These are phyloP conservation scores for Fusarium xyrophilum DNA, from an alignment of 2,329 filamentous ascomycete genomes.

Conservation along the genomic window DNA sequence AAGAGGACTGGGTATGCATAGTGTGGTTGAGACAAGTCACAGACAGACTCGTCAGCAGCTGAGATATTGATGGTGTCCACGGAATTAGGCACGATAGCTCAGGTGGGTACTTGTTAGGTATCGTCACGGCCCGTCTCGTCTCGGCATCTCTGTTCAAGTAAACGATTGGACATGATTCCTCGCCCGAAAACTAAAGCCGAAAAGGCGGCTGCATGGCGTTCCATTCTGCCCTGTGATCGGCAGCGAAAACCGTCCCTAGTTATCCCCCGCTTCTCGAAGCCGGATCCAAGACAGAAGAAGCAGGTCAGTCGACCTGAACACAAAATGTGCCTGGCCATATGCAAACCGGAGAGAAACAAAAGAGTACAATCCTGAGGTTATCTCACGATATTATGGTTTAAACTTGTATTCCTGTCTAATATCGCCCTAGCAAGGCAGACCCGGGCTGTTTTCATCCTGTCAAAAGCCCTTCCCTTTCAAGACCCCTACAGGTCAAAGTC, in stretches of 20 bases:
- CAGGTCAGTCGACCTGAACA: constrained; percentile 8
- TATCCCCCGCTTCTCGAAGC: constrained; percentile 37
- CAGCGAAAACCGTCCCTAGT: constrained; percentile 17
- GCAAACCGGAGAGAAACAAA: not conserved
- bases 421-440: constrained; percentile 11
- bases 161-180: constrained; percentile 9
- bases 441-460: constrained; percentile 7
- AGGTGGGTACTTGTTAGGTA: not conserved
- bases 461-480: not conserved
- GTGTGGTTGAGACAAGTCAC: not conserved
- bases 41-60: not conserved
- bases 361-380: not conserved
- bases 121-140: constrained; percentile 31
- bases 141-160: constrained; percentile 22
- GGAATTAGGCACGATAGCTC: not conserved
- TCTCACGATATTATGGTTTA: not conserved
- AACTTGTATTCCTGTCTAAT: constrained; percentile 1
- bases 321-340: not conserved
- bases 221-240: constrained; percentile 28
- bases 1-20: not conserved
- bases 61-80: not conserved
- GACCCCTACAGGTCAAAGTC: constrained; percentile 11
- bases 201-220: constrained; percentile 30
- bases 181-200: constrained; percentile 13
- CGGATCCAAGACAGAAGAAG: constrained; percentile 24